Conservation (phyloP, 1,284 basidiomycete genomes). For the Trametes hirsuta region DNA sequence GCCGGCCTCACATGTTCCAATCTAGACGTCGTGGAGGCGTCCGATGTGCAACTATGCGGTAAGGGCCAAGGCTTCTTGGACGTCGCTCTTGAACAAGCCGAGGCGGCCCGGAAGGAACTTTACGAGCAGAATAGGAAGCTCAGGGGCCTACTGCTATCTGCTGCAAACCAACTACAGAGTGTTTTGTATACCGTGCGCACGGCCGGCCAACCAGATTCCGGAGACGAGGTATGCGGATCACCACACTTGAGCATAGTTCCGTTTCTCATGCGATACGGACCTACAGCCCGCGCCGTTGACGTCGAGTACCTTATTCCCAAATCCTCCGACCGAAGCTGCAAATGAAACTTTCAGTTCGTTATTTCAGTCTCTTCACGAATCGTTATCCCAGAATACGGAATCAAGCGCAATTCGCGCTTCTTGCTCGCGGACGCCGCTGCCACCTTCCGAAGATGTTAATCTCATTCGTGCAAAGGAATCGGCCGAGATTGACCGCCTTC, state of each 20-base stretch:
- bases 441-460: not conserved
- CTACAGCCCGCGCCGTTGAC: constrained; percentile 52
- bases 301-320: constrained; percentile 60
- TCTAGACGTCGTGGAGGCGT: constrained; percentile 50
- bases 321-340: constrained; percentile 48
- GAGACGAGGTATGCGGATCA: constrained; percentile 45
- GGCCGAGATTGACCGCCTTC: constrained; percentile 28
- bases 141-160: constrained; percentile 66
- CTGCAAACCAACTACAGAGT: constrained; percentile 71
- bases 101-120: constrained; percentile 66
- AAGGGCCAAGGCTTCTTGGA: constrained; percentile 66
- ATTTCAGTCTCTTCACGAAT: constrained; percentile 48
- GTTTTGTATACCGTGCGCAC: constrained; percentile 49
- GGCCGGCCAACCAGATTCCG: constrained; percentile 36
- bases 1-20: constrained; percentile 64
- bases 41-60: constrained; percentile 44
- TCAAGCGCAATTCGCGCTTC: not conserved
- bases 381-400: constrained; percentile 8
- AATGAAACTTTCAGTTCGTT: constrained; percentile 54
- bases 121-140: constrained; percentile 74
- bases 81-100: constrained; percentile 73
- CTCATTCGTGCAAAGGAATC: constrained; percentile 8
- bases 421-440: constrained; percentile 10
- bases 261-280: not conserved
- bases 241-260: constrained; percentile 5